phyloP scores from a whole-genome alignment of 225 moss, liverwort and hornwort genomes.

The Bryoerythrophyllum caledonicum region DNA sequence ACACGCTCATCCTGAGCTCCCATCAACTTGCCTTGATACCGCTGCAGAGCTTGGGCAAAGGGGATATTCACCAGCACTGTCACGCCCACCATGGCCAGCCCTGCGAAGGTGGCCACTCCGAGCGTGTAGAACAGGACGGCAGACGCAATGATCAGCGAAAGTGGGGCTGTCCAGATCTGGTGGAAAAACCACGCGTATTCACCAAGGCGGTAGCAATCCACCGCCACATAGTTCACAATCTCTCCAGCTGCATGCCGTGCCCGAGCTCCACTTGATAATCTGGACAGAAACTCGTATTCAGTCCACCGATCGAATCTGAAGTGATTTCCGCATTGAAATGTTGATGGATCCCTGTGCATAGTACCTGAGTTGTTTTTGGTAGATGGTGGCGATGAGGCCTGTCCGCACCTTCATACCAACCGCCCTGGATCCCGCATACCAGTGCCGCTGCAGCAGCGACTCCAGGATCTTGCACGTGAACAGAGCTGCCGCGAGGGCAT shows the following conservation, averaged over 20 bases:
- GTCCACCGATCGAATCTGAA: not conserved
- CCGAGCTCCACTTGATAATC: constrained; percentile 27
- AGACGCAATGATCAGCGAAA: constrained; percentile 23
- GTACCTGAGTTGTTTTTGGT: constrained; percentile 42
- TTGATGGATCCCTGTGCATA: no score
- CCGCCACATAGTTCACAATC: constrained; percentile 33
- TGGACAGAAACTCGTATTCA: not conserved
- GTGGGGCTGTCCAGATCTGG: constrained; percentile 34
- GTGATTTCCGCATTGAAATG: not conserved
- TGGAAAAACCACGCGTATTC: constrained; percentile 36
- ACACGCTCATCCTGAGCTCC: constrained; percentile 30
- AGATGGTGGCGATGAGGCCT: constrained; percentile 29
- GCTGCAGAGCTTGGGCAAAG: constrained; percentile 28
- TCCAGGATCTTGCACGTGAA: constrained; percentile 37
- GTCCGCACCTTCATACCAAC: constrained; percentile 33
- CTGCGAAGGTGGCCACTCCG: constrained; percentile 36
- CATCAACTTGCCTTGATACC: constrained; percentile 30
- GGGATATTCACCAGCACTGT: constrained; percentile 31
- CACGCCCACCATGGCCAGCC: constrained; percentile 27
- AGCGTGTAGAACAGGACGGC: constrained; percentile 32
- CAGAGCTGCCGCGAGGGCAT: constrained; percentile 27
- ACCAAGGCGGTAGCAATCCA: constrained; percentile 37
- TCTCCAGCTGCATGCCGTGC: constrained; percentile 37
- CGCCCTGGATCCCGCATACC: constrained; percentile 28
- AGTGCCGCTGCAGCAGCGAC: constrained; percentile 34